A percentile compares a stretch with the other conserved stretches of the same genome.
Conservation (phyloP, 225 moss, liverwort and hornwort species). For the Straminergon stramineum region DNA sequence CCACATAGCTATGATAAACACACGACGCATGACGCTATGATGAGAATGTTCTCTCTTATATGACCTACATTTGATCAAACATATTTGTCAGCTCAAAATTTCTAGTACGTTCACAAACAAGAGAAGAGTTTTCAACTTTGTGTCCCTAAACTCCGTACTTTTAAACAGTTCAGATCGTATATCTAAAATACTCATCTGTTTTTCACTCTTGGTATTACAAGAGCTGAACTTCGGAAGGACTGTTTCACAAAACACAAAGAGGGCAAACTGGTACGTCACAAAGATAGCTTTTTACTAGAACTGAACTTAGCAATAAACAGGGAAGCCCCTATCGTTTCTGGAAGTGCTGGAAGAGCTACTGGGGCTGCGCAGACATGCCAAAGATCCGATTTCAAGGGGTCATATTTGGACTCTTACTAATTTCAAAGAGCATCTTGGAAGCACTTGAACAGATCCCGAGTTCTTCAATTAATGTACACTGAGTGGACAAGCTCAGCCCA, state of each 20-base stretch:
- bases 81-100: neutral
- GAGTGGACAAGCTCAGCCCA: neutral
- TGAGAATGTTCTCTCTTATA: neutral
- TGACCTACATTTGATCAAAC: conserved; percentile 14
- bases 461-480: neutral
- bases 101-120: neutral
- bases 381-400: neutral
- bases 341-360: conserved; percentile 43
- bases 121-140: neutral
- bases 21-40: conserved; percentile 3
- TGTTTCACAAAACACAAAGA: neutral
- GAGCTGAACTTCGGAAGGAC: too few species aligned
- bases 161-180: too few species aligned
- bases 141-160: neutral
- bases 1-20: conserved; percentile 2
- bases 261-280: neutral
- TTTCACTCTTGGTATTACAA: neutral
- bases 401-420: neutral
- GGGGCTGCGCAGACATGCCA: conserved; percentile 37
- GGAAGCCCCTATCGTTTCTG: conserved; percentile 25
- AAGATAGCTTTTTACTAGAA: neutral
- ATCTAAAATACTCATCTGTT: too few species aligned
- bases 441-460: neutral
- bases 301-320: conserved; percentile 15
- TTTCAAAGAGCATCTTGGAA: neutral